These are phyloP conservation scores for Platanthera guangdongensis DNA, from an alignment of 106 monocot genomes.

Conservation along the genomic window DNA sequence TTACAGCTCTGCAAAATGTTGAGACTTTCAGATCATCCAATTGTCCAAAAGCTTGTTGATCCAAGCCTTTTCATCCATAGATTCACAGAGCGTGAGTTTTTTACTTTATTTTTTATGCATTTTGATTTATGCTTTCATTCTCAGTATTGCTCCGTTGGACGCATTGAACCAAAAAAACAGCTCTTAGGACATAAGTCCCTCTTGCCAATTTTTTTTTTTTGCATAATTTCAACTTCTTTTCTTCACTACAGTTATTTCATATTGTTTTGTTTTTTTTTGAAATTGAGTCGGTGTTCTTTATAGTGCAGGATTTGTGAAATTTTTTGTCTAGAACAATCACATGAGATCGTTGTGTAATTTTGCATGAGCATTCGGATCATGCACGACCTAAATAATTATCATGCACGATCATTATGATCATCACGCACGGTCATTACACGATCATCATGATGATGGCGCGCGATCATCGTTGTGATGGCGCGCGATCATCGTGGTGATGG, in stretches of 20 bases:
- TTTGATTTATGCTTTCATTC: background rate
- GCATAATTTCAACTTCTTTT: background rate
- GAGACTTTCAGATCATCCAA: conserved; percentile 70
- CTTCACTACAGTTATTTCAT: background rate
- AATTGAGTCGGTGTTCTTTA: too few relatives aligned
- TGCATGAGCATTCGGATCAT: too few relatives aligned
- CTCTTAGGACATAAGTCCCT: background rate
- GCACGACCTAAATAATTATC: too few relatives aligned
- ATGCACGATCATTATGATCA: too few relatives aligned
- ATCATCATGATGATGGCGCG: too few relatives aligned
- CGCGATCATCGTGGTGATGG: too few relatives aligned
- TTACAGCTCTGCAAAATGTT: conserved; percentile 81
- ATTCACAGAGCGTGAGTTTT: conserved; percentile 66
- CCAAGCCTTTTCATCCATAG: conserved; percentile 89
- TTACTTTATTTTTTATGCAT: background rate
- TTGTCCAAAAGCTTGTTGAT: conserved; percentile 77
- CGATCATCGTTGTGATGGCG: too few relatives aligned
- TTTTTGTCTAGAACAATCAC: too few relatives aligned
- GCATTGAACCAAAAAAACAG: background rate
- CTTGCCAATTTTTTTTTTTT: background rate
- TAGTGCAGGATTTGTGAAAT: too few relatives aligned
- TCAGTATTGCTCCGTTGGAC: background rate
- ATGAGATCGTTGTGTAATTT: too few relatives aligned
- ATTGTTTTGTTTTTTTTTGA: background rate
- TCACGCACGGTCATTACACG: too few relatives aligned